Percentiles rank a stretch among this genome's conserved stretches.
Conservation (phyloP, 768 basidiomycete genomes). For the Leccinum broughii region DNA sequence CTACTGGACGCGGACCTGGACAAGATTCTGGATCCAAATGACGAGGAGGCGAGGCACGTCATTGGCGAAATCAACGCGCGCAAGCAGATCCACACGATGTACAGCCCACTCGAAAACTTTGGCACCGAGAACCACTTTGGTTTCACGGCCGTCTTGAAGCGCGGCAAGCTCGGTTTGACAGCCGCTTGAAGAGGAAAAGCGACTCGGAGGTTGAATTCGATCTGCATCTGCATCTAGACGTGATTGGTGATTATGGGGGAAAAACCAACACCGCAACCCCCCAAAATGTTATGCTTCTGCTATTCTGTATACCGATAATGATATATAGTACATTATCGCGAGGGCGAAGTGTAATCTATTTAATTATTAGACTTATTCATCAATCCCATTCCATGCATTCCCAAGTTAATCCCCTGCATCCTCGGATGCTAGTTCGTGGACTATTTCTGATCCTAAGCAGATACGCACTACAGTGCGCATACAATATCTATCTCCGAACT, state of each 20-base stretch:
- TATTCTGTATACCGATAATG: too few relatives aligned
- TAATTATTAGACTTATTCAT: too few relatives aligned
- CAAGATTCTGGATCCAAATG: background rate
- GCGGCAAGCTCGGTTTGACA: slow-evolving; percentile 3
- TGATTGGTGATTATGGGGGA: background rate
- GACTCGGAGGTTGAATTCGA: background rate
- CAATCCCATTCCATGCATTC: too few relatives aligned
- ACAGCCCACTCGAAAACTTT: slow-evolving; percentile 14
- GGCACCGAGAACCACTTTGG: slow-evolving; percentile 15
- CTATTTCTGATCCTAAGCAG: background rate
- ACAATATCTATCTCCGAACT: slow-evolving; percentile 1
- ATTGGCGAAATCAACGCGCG: slow-evolving; percentile 16
- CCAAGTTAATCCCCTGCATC: background rate
- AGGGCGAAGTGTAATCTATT: too few relatives aligned
- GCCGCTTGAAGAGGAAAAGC: background rate
- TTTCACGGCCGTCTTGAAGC: slow-evolving; percentile 5
- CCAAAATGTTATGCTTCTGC: too few relatives aligned
- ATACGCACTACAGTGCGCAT: slow-evolving; percentile 5
- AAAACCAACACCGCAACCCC: too few relatives aligned
- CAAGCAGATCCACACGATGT: slow-evolving; percentile 19
- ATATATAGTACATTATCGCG: too few relatives aligned
- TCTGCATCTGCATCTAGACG: background rate
- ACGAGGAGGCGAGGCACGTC: slow-evolving; percentile 13
- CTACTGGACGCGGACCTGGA: slow-evolving; percentile 1
- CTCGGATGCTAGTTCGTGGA: background rate